Conservation (phyloP, 75 land plant species). For the Pinus tabuliformis region DNA sequence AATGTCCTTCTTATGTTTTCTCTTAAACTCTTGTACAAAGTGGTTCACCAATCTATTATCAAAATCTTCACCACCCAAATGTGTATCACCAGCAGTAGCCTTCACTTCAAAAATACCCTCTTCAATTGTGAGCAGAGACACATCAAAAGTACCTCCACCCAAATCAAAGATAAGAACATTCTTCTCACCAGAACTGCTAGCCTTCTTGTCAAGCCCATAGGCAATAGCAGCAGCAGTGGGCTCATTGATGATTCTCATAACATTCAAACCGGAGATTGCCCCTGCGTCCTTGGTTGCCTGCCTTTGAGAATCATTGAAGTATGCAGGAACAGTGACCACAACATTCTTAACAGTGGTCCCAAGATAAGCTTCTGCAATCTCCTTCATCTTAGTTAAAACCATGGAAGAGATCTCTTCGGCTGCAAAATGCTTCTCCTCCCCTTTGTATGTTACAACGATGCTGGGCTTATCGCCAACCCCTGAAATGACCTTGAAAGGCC, state of each 20-base stretch:
- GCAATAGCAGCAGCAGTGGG: slow-evolving; percentile 84
- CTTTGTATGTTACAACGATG: slow-evolving; percentile 28
- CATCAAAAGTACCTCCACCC: slow-evolving; percentile 78
- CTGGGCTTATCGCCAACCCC: slow-evolving; percentile 41
- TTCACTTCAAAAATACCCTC: slow-evolving; percentile 82
- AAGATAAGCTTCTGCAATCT: slow-evolving; percentile 33
- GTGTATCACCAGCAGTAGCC: slow-evolving; percentile 70
- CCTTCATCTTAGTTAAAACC: slow-evolving; percentile 37
- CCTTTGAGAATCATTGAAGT: slow-evolving; percentile 9
- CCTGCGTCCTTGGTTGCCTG: slow-evolving; percentile 18
- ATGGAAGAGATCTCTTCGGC: slow-evolving; percentile 37
- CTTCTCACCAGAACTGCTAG: slow-evolving; percentile 62
- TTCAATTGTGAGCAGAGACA: slow-evolving; percentile 70
- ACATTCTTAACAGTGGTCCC: slow-evolving; percentile 28
- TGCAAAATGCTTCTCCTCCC: slow-evolving; percentile 30
- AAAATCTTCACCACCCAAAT: slow-evolving; percentile 36
- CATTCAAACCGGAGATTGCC: slow-evolving; percentile 14
- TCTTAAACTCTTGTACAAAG: too few relatives aligned
- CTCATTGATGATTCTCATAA: slow-evolving; percentile 32
- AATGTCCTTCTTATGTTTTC: too few relatives aligned
- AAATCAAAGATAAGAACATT: slow-evolving; percentile 65
- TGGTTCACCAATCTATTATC: too few relatives aligned
- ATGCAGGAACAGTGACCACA: slow-evolving; percentile 17
- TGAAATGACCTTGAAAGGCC: slow-evolving; percentile 39
- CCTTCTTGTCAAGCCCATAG: slow-evolving; percentile 80